phyloP scores from a whole-genome alignment of 2,329 filamentous ascomycete species.

The Chaetomium globosum region DNA sequence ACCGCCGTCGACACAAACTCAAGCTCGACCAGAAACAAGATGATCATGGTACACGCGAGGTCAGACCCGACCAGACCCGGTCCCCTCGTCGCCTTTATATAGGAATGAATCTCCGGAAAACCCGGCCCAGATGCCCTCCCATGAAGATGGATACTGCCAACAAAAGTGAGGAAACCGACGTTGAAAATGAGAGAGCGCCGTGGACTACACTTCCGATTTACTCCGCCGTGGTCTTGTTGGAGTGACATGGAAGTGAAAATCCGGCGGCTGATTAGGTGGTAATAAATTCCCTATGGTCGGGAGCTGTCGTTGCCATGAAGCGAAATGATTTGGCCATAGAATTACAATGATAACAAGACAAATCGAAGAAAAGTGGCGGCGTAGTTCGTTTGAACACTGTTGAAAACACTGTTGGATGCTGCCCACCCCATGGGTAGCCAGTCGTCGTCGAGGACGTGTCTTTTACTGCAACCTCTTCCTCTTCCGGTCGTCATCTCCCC shows the following conservation, averaged over 20 bases:
- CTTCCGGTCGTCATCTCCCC: conserved; percentile 63
- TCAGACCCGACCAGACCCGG: neutral
- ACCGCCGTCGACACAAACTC: neutral
- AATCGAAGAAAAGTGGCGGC: neutral
- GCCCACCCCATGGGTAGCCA: neutral
- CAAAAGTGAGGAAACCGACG: neutral
- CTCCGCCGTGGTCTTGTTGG: neutral
- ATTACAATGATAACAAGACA: conserved; percentile 12
- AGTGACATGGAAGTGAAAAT: neutral
- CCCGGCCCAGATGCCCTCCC: neutral
- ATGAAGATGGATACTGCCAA: neutral
- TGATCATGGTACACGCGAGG: conserved; percentile 1
- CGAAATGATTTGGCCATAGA: neutral
- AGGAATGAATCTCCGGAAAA: neutral
- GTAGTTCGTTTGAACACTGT: neutral
- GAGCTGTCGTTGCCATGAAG: neutral
- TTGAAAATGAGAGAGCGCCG: neutral
- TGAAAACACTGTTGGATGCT: neutral
- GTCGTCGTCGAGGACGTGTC: neutral
- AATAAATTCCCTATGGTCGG: neutral
- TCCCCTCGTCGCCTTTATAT: neutral
- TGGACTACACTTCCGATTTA: neutral
- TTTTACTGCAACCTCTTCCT: conserved; percentile 55
- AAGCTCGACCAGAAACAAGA: neutral
- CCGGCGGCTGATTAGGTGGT: conserved; percentile 3